Evolutionary conservation across 1,284 basidiomycete genomes (phyloP).

Genomic region (Sanghuangporus baumii): DNA sequence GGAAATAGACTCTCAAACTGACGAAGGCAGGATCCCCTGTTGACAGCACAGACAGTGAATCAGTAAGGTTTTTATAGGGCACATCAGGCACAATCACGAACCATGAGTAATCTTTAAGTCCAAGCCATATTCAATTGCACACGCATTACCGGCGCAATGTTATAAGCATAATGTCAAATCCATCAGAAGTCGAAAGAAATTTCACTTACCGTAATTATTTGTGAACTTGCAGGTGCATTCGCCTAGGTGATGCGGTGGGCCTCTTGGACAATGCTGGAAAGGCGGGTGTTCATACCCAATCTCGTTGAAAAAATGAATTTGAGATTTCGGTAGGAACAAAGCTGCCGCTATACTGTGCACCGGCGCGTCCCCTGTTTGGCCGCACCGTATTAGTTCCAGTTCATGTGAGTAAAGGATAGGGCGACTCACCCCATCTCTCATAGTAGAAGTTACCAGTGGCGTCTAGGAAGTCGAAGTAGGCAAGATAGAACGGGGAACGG

Average conservation of each 20-base stretch:
- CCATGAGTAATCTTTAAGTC: not conserved
- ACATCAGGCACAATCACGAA: not conserved
- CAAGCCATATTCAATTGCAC: not conserved
- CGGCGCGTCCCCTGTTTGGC: constrained; percentile 50
- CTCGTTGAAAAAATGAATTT: constrained; percentile 66
- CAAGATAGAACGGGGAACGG: constrained; percentile 56
- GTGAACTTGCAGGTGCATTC: constrained; percentile 8
- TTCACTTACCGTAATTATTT: constrained; percentile 11
- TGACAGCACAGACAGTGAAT: not conserved
- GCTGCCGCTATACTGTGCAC: constrained; percentile 72
- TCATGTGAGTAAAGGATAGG: too few species aligned
- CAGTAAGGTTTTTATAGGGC: not conserved
- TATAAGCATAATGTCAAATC: not conserved
- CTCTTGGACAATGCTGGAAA: constrained; percentile 46
- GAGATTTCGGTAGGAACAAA: constrained; percentile 53
- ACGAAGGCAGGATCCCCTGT: constrained; percentile 2
- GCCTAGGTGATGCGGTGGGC: constrained; percentile 9
- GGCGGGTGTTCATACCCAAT: constrained; percentile 54
- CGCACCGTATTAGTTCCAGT: too few species aligned
- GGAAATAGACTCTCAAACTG: constrained; percentile 5
- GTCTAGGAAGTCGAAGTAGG: constrained; percentile 73
- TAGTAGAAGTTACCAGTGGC: constrained; percentile 73
- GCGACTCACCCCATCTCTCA: constrained; percentile 58
- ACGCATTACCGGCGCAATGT: not conserved
- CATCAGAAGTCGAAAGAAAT: not conserved